Percentiles rank a stretch among this genome's conserved stretches.
Evolutionary conservation across 345 rosid genomes (phyloP).

Genomic region (Combretum micranthum): DNA sequence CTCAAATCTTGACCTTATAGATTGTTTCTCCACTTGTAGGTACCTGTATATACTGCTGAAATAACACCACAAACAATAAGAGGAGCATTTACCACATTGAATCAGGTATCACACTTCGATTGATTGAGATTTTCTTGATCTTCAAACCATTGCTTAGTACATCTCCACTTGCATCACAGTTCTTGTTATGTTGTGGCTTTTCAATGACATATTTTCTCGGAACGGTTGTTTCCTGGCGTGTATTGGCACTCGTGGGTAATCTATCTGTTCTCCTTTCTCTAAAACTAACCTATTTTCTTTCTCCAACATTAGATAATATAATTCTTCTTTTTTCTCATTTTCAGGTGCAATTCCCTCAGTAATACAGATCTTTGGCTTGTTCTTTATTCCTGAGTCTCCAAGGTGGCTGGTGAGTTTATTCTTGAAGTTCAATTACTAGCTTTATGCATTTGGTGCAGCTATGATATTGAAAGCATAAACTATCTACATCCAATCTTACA

Average conservation of each 20-base stretch:
- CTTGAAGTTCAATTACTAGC: too few species aligned
- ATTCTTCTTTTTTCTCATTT: conserved; percentile 9
- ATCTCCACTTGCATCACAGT: background rate
- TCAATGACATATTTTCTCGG: conserved; percentile 19
- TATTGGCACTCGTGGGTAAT: conserved; percentile 20
- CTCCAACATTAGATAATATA: background rate
- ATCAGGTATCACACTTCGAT: conserved; percentile 6
- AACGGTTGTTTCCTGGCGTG: conserved; percentile 25
- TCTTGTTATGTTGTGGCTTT: conserved; percentile 20
- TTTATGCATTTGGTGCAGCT: too few species aligned
- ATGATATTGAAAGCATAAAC: too few species aligned
- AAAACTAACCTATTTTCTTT: too few species aligned
- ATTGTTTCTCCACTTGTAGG: background rate
- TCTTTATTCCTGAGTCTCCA: conserved; percentile 30
- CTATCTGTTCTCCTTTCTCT: background rate
- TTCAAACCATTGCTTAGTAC: too few species aligned
- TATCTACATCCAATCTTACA: too few species aligned
- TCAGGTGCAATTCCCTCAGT: conserved; percentile 16
- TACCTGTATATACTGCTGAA: conserved; percentile 17
- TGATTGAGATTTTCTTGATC: too few species aligned
- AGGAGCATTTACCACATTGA: conserved; percentile 15
- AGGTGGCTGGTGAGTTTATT: conserved; percentile 27
- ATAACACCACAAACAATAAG: conserved; percentile 15
- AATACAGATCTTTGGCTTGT: conserved; percentile 17
- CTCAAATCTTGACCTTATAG: too few species aligned